Conservation (phyloP, 116 monocot genomes). For the Dioscorea cayenensis region DNA sequence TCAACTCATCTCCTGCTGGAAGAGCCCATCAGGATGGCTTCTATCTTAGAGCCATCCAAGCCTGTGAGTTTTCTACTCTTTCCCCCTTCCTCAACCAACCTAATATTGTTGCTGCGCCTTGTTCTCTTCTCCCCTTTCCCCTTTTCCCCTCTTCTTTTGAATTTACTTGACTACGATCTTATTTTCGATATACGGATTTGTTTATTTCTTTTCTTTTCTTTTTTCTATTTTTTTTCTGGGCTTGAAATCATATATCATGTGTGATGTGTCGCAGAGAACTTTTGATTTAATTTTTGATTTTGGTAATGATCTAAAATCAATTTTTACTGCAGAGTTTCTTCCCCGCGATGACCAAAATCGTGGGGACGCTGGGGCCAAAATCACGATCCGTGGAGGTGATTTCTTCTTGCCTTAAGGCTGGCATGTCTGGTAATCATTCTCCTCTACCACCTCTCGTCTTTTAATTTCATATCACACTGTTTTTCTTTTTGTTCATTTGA, state of each 20-base stretch:
- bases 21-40: slow-evolving; percentile 94
- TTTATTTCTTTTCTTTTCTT: too few relatives aligned
- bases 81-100: neutral
- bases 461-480: too few relatives aligned
- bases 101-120: neutral
- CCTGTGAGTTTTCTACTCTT: slow-evolving; percentile 27
- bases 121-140: neutral
- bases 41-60: slow-evolving; percentile 91
- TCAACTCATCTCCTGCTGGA: slow-evolving; percentile 83
- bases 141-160: too few relatives aligned
- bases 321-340: slow-evolving; percentile 66
- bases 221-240: too few relatives aligned
- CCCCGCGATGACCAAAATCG: slow-evolving; percentile 99
- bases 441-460: too few relatives aligned
- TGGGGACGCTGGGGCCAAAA: slow-evolving; percentile 94
- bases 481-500: neutral
- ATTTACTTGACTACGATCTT: too few relatives aligned
- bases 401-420: slow-evolving; percentile 94
- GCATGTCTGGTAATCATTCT: slow-evolving; percentile 77
- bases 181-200: neutral
- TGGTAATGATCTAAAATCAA: neutral
- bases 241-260: too few relatives aligned
- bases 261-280: too few relatives aligned
- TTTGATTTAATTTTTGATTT: neutral
- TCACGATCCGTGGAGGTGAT: slow-evolving; percentile 82